Conservation (phyloP, 1,284 basidiomycete genomes). For the Mycosarcoma maydis region DNA sequence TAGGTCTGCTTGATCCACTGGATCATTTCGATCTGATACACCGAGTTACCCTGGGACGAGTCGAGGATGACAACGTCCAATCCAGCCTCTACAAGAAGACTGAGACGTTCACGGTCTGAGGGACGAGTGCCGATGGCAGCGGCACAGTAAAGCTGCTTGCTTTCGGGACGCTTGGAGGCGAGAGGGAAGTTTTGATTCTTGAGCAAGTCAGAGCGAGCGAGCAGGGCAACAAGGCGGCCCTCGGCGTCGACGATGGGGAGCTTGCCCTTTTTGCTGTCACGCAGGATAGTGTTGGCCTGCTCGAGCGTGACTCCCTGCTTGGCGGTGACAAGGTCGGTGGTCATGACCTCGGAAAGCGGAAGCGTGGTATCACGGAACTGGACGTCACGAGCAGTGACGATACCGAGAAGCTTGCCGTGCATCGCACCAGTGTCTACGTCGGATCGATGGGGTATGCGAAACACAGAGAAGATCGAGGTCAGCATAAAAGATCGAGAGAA, state of each 20-base stretch:
- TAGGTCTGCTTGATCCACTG: slow-evolving; percentile 85
- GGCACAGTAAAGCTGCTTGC: slow-evolving; percentile 95
- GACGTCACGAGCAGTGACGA: slow-evolving; percentile 95
- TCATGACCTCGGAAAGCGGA: slow-evolving; percentile 89
- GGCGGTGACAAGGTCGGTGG: slow-evolving; percentile 68
- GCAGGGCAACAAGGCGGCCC: slow-evolving; percentile 60
- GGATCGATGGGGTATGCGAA: not conserved
- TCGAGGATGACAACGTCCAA: slow-evolving; percentile 95
- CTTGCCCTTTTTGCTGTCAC: slow-evolving; percentile 97
- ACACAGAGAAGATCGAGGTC: not conserved
- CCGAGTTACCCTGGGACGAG: slow-evolving; percentile 95
- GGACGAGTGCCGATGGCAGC: slow-evolving; percentile 96
- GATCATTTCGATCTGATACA: slow-evolving; percentile 95
- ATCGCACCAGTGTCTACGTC: slow-evolving; percentile 84
- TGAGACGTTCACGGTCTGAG: slow-evolving; percentile 85
- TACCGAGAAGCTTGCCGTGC: slow-evolving; percentile 89
- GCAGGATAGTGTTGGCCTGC: slow-evolving; percentile 93
- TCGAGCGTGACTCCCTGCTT: slow-evolving; percentile 74
- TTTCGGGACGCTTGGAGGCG: slow-evolving; percentile 88
- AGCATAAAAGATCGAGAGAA: not conserved
- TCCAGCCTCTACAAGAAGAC: slow-evolving; percentile 88
- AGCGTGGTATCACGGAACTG: slow-evolving; percentile 84
- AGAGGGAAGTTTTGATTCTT: slow-evolving; percentile 98
- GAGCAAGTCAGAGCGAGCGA: slow-evolving; percentile 86
- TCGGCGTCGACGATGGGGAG: slow-evolving; percentile 71